Conservation (phyloP, 169 alveolate genomes). For the Miamiensis avidus region DNA sequence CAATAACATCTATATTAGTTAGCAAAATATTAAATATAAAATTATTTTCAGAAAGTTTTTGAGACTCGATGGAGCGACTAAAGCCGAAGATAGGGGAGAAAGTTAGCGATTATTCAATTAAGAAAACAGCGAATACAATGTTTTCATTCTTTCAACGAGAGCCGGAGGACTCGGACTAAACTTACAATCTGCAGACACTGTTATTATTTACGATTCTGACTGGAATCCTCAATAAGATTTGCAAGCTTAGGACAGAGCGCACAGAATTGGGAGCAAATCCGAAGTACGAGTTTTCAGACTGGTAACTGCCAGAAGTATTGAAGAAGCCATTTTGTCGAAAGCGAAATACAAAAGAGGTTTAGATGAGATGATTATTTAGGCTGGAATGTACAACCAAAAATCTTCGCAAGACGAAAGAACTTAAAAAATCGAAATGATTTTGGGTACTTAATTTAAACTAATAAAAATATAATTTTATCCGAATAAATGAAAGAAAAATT, state of each 20-base stretch:
- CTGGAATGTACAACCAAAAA: slow-evolving; percentile 91
- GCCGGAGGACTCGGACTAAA: slow-evolving; percentile 99
- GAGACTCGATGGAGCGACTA: slow-evolving; percentile 96
- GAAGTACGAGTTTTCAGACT: slow-evolving; percentile 93
- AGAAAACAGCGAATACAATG: slow-evolving; percentile 82
- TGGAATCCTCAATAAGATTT: slow-evolving; percentile 96
- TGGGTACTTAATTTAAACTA: slow-evolving; percentile 90
- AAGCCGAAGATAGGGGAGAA: slow-evolving; percentile 91
- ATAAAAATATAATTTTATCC: slow-evolving; percentile 86
- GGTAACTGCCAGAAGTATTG: slow-evolving; percentile 88
- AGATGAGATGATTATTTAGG: slow-evolving; percentile 92
- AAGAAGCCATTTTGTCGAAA: slow-evolving; percentile 88
- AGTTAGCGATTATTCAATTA: slow-evolving; percentile 81
- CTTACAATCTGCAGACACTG: slow-evolving; percentile 97
- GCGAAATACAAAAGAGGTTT: slow-evolving; percentile 91
- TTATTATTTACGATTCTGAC: slow-evolving; percentile 94
- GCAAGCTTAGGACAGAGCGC: slow-evolving; percentile 95
- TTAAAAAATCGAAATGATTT: slow-evolving; percentile 80
- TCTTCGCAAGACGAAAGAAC: slow-evolving; percentile 85
- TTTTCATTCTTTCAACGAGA: slow-evolving; percentile 96
- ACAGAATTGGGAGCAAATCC: slow-evolving; percentile 93
- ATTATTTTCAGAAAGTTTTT: slow-evolving; percentile 62
- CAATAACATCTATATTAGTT: neutral
- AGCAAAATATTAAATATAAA: too few relatives aligned
- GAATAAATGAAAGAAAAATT: slow-evolving; percentile 81